Percentiles rank a stretch among this genome's conserved stretches.
These are phyloP conservation scores for Xylaria bambusicola DNA, from an alignment of 495 filamentous ascomycete genomes.

Conservation along the genomic window DNA sequence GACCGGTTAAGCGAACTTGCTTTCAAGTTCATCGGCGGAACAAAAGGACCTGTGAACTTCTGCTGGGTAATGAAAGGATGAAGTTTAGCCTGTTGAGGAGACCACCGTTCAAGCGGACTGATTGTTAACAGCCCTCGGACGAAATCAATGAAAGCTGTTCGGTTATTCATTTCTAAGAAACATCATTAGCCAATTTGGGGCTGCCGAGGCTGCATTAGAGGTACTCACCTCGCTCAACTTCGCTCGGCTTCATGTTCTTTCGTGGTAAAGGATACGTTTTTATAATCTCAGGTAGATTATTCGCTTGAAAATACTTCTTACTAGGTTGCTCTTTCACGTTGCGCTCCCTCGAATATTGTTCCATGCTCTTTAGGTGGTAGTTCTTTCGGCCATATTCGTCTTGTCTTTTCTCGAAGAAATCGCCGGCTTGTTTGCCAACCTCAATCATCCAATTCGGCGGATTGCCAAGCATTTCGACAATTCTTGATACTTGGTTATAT, in stretches of 20 bases:
- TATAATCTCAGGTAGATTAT: slow-evolving; percentile 93
- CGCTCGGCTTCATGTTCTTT: slow-evolving; percentile 98
- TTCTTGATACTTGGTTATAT: slow-evolving; percentile 96
- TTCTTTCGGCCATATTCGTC: slow-evolving; percentile 86
- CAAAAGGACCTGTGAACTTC: slow-evolving; percentile 93
- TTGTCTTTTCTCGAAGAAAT: slow-evolving; percentile 95
- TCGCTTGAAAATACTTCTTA: slow-evolving; percentile 98
- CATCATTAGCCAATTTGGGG: slow-evolving; percentile 11
- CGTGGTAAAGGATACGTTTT: slow-evolving; percentile 95
- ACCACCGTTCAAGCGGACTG: slow-evolving; percentile 96
- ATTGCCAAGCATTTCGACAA: slow-evolving; percentile 97
- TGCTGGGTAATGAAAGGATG: slow-evolving; percentile 99
- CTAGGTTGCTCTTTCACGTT: slow-evolving; percentile 97
- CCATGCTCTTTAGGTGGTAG: slow-evolving; percentile 93
- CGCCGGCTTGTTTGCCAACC: slow-evolving; percentile 95
- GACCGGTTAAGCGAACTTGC: slow-evolving; percentile 79
- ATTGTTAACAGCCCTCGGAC: slow-evolving; percentile 93
- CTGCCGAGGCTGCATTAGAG: neutral
- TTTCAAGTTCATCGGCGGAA: slow-evolving; percentile 97
- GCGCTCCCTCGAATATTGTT: slow-evolving; percentile 94
- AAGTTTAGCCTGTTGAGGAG: slow-evolving; percentile 93
- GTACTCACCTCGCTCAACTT: slow-evolving; percentile 87
- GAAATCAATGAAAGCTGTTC: slow-evolving; percentile 98
- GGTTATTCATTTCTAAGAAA: slow-evolving; percentile 88
- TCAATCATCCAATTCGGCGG: slow-evolving; percentile 99